Base-by-base conservation (phyloP, 768 basidiomycete genomes). In the Boletus barrowsii region DNA sequence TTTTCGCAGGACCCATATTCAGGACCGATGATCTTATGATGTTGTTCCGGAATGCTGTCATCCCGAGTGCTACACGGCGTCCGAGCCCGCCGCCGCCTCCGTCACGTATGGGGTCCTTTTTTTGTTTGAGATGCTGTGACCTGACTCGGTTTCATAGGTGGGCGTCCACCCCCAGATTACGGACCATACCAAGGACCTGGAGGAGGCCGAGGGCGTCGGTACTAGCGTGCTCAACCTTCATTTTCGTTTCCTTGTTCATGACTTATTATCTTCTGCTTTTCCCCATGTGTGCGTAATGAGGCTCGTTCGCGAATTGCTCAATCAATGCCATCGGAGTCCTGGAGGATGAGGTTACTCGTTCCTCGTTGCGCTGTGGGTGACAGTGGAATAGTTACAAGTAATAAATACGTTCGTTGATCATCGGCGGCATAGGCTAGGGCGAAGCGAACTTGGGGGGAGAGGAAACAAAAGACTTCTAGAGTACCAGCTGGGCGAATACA, bases 21-120 rank as follows among this genome's bases (percentile, higher is more conserved):
- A 79, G 90, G 53, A 87, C 88, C 2, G 94, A 97, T 30, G 93
- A 96, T 69, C 75, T 96, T 37, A 87, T 98, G 84, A 86, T 87
- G 56, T 65, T 93, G 30, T 87, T 97, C 70, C 79, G 84, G 35
- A 89, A 83, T 63, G 88, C 90, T 45, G 83, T 88, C 32, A 90
- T 93, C 51, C 90, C 92, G 1, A 86, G 83, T 54, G 79, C 68
- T 13, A 72, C 64, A 53, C 53, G 67, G 43, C 75, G 79, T 58
- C 72, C 78, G 4, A 80, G 80, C 49, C 82, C 85, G 13, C 83
- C 86, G 5, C 83, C 84, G 7, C 80, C 81, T 2, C 75, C 78
- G 18, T 69, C 77, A 47, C 78, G 83, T 67, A 47, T 18, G 48
- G 44, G 33, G 48, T 48, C 26, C 41, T 47, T n/a, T 53, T n/a